These are phyloP conservation scores for Colletotrichum eleusines DNA, from an alignment of 2,329 filamentous ascomycete genomes.

Conservation along the genomic window DNA sequence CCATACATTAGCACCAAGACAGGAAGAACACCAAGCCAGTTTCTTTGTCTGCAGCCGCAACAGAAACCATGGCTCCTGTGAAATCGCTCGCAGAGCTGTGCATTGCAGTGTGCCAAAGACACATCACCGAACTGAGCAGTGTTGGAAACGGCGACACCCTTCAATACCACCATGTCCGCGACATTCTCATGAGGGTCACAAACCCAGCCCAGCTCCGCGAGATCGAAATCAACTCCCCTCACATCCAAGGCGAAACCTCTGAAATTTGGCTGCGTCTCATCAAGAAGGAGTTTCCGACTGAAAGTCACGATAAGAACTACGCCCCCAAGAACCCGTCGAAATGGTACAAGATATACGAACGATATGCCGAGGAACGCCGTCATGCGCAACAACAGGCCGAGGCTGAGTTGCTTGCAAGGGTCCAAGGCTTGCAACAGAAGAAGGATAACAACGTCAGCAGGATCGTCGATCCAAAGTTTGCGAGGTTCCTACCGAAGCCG, in stretches of 20 bases:
- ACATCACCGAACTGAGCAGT: constrained; percentile 71
- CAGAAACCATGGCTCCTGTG: constrained; percentile 43
- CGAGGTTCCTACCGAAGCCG: constrained; percentile 58
- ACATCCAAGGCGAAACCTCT: constrained; percentile 75
- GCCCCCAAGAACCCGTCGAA: constrained; percentile 74
- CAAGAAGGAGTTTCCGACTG: constrained; percentile 78
- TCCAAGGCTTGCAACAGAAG: constrained; percentile 68
- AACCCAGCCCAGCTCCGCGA: constrained; percentile 79
- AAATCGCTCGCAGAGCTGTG: constrained; percentile 66
- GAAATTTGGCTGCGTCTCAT: constrained; percentile 87
- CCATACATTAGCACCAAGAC: neutral
- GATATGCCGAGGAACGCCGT: constrained; percentile 72
- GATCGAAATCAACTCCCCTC: constrained; percentile 82
- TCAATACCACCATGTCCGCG: constrained; percentile 58
- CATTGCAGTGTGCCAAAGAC: constrained; percentile 63
- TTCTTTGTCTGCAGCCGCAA: neutral
- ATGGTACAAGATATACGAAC: constrained; percentile 84
- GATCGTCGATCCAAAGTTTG: constrained; percentile 60
- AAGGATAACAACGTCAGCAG: constrained; percentile 69
- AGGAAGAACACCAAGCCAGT: neutral
- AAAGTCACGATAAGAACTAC: constrained; percentile 70
- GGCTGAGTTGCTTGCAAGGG: constrained; percentile 66
- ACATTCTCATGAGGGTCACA: constrained; percentile 78
- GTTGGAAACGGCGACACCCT: constrained; percentile 75
- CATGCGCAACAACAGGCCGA: constrained; percentile 70